phyloP scores from a whole-genome alignment of 176 grass and related monocot species.

The Saccharum spontaneum region DNA sequence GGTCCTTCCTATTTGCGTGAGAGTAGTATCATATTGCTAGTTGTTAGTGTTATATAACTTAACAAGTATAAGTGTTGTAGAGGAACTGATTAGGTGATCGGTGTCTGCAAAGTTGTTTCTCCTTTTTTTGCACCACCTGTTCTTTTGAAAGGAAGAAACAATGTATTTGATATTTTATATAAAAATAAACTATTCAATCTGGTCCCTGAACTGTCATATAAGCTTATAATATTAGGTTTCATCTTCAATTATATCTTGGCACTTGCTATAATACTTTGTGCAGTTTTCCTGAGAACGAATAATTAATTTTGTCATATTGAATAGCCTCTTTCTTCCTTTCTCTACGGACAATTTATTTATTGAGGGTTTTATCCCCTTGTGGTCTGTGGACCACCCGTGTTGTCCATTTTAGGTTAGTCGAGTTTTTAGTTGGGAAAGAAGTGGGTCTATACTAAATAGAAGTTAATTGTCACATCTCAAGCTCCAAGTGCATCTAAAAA shows the following conservation, averaged over 20 bases:
- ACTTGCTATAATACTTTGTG: neutral
- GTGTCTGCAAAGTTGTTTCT: too few relatives aligned
- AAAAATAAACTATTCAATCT: neutral
- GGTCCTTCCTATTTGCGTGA: too few relatives aligned
- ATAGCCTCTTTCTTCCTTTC: neutral
- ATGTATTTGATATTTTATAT: neutral
- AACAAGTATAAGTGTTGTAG: too few relatives aligned
- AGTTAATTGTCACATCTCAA: neutral
- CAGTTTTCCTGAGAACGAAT: neutral
- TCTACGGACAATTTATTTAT: neutral
- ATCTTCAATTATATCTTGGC: neutral
- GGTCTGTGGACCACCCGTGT: neutral
- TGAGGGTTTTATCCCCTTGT: neutral
- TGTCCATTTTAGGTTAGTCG: neutral
- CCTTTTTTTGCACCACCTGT: too few relatives aligned
- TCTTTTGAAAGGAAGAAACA: too few relatives aligned
- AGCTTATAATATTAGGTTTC: neutral
- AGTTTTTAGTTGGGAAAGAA: neutral
- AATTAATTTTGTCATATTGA: neutral
- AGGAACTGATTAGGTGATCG: too few relatives aligned
- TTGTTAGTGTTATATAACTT: too few relatives aligned
- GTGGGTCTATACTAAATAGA: neutral
- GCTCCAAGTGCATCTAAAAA: neutral
- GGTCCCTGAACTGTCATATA: neutral
- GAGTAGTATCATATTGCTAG: too few relatives aligned